Evolutionary conservation across 352 stramenopile genomes (phyloP).

Genomic region (Globisporangium emineosum): DNA sequence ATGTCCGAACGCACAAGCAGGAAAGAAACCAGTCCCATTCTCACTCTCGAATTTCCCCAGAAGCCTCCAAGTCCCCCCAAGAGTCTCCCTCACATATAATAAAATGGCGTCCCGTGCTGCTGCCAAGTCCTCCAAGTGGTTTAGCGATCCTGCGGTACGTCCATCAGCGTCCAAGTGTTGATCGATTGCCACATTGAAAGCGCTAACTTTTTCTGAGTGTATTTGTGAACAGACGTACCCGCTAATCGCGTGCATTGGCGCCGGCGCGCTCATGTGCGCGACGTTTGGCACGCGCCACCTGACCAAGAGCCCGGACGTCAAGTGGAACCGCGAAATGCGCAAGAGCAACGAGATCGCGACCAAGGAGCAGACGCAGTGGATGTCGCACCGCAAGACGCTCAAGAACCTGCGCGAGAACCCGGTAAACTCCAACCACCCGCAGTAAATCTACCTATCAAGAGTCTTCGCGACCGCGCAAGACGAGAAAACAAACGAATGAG

Average conservation of each 20-base stretch:
- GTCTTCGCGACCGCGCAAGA: background rate
- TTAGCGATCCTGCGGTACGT: constrained; percentile 41
- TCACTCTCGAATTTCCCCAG: background rate
- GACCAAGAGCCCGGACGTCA: constrained; percentile 53
- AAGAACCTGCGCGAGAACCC: constrained; percentile 39
- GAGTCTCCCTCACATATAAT: background rate
- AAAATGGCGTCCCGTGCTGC: constrained; percentile 35
- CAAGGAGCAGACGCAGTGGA: constrained; percentile 41
- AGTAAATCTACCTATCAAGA: background rate
- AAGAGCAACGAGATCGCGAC: constrained; percentile 48
- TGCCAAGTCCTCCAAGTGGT: constrained; percentile 39
- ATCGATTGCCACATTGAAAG: no score
- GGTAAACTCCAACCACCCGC: constrained; percentile 28
- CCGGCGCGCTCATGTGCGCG: constrained; percentile 37
- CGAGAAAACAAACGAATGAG: background rate
- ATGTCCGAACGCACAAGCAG: background rate
- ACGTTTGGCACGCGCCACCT: constrained; percentile 45
- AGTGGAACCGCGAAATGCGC: constrained; percentile 56
- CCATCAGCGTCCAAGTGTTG: no score
- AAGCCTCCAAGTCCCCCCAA: background rate
- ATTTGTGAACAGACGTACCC: constrained; percentile 42
- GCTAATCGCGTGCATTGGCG: constrained; percentile 36
- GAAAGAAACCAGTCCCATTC: background rate
- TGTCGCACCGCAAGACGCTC: constrained; percentile 46
- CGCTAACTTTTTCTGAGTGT: no score